phyloP scores from a whole-genome alignment of 2,329 filamentous ascomycete genomes.

The Fusarium sp. region DNA sequence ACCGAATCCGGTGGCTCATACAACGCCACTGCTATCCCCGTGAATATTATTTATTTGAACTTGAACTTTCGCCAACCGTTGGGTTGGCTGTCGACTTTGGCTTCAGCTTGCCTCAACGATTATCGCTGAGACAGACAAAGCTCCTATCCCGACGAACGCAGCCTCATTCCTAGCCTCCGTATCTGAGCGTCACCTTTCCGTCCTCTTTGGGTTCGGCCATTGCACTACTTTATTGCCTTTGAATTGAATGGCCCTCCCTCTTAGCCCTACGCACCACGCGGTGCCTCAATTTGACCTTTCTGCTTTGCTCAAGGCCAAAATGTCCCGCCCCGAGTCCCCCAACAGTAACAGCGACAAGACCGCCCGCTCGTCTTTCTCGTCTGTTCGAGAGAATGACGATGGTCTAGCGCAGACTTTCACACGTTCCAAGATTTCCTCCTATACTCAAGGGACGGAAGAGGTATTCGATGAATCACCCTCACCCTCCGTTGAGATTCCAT shows the following conservation, averaged over 20 bases:
- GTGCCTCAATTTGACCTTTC: conserved; percentile 56
- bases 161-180: conserved; percentile 27
- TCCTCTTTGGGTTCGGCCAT: conserved; percentile 43
- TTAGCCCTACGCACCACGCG: conserved; percentile 53
- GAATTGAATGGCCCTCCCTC: conserved; percentile 54
- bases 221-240: conserved; percentile 33
- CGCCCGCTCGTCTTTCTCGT: conserved; percentile 72
- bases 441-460: conserved; percentile 65
- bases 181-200: conserved; percentile 18
- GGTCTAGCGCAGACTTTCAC: conserved; percentile 75
- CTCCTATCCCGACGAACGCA: conserved; percentile 17
- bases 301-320: conserved; percentile 56
- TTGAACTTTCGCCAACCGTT: conserved; percentile 39
- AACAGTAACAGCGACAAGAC: conserved; percentile 55
- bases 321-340: conserved; percentile 57
- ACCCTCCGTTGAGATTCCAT: conserved; percentile 59
- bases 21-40: conserved; percentile 37
- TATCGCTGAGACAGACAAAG: conserved; percentile 14
- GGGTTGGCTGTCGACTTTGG: conserved; percentile 27
- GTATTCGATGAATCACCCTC: conserved; percentile 66
- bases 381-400: conserved; percentile 72
- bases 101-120: neutral
- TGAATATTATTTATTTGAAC: conserved; percentile 30
- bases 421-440: conserved; percentile 74
- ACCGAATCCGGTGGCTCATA: conserved; percentile 44